Percentiles rank a stretch among this genome's conserved stretches.
Evolutionary conservation across 73 alveolate genomes (phyloP).

Genomic region (Paraurostyla sp.): DNA sequence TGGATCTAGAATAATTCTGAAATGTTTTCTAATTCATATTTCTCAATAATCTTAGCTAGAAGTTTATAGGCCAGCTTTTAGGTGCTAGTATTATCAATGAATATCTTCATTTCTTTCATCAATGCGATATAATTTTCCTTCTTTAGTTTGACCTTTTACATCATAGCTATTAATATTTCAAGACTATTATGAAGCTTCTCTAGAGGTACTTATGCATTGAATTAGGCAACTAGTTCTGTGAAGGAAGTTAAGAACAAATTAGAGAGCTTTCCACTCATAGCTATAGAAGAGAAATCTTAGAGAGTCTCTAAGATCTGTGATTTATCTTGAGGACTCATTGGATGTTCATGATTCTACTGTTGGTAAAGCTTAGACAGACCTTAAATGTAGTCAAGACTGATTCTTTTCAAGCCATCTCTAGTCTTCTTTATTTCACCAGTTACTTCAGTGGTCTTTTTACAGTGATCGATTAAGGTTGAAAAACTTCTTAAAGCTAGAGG

Average conservation of each 20-base stretch:
- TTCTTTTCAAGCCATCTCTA: conserved; percentile 53
- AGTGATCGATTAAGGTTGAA: conserved; percentile 38
- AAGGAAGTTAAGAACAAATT: conserved; percentile 29
- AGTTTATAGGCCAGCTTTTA: conserved; percentile 63
- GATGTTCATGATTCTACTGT: not conserved
- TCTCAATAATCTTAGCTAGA: conserved; percentile 51
- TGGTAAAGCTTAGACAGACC: conserved; percentile 37
- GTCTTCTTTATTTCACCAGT: conserved; percentile 51
- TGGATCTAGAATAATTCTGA: conserved; percentile 13
- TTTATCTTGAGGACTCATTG: conserved; percentile 32
- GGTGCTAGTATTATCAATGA: conserved; percentile 12
- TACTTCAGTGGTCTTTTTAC: conserved; percentile 4
- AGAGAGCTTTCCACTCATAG: conserved; percentile 6
- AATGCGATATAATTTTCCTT: conserved; percentile 56
- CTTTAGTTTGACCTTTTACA: conserved; percentile 45
- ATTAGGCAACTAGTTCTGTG: not conserved
- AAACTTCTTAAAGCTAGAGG: conserved; percentile 24
- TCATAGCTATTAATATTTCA: conserved; percentile 45
- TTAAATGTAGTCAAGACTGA: conserved; percentile 40
- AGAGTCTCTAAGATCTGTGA: conserved; percentile 61
- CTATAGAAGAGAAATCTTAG: conserved; percentile 34
- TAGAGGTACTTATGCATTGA: not conserved
- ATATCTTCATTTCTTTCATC: conserved; percentile 48
- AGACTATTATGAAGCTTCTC: not conserved
- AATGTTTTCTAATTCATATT: conserved; percentile 16